Base-by-base conservation (phyloP, 176 grass and related monocot genomes). In the Oryza meyeriana region DNA sequence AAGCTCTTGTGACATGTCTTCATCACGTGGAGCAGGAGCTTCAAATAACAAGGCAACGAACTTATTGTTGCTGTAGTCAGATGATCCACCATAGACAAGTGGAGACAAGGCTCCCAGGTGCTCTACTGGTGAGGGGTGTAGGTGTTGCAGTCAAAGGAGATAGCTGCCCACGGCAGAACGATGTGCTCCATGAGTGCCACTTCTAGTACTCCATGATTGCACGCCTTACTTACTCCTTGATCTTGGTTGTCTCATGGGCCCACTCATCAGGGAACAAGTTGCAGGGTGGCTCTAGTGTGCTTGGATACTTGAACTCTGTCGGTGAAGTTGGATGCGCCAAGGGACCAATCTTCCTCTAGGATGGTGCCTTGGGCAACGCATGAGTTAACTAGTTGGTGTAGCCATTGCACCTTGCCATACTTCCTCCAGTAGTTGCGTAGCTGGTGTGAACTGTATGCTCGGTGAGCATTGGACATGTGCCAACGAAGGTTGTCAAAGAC, bases 221-320 rank as follows among this genome's bases (percentile, higher is more conserved):
- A 0, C 1, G 0, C 5, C 64, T 18, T 7, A 80, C 66, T 0
- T 38, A 0, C 8, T 69, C 10, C 20, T 39, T 69, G 34, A 69
- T 22, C 20, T 69, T 69, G 17, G 20, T 7, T 24, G 34, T 18
- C 3, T 69, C 66, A 6, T 69, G 4, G 0, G 42, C 22, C 77
- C 42, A 27, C 0, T 50, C 44, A 0, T 79, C 64, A 0, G 22
- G 64, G 7, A 79, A 79, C 41, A 79, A 17, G 7, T 68, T 12
- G 2, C 68, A 68, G 0, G 42, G 63, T 0, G 10, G 42, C 0
- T 13, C 29, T 2, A 36, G 0, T 3, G 0, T 55, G 63, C 22
- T 35, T 0, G 26, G 20, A 28, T 52, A 79, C 4, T 2, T 24
- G 18, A 78, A 64, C 58, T 44, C 59, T 42, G 0, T 47, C 2